Conservation (phyloP, 495 filamentous ascomycete genomes). For the Polyplosphaeria fusca region DNA sequence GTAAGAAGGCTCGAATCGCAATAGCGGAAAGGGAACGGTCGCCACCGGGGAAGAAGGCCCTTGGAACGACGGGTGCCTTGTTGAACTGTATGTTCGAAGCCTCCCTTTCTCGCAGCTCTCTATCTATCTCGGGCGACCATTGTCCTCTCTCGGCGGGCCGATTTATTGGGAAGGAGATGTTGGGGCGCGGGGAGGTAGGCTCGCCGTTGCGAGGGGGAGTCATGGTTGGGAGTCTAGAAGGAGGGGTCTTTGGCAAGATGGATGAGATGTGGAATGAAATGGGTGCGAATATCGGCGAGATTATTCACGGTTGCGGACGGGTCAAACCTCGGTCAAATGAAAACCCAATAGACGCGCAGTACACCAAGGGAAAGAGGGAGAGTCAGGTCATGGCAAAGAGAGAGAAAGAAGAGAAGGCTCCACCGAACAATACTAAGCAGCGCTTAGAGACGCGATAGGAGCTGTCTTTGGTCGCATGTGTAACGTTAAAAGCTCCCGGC, state of each 20-base stretch:
- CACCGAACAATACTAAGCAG: no score
- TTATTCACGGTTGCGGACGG: no score
- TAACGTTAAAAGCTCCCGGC: no score
- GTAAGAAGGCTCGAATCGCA: conserved; percentile 65
- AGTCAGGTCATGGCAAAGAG: conserved; percentile 3
- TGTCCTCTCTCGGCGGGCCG: conserved; percentile 14
- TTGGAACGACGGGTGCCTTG: conserved; percentile 4
- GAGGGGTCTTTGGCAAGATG: no score
- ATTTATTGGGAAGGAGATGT: conserved; percentile 31
- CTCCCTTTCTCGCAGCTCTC: conserved; percentile 24
- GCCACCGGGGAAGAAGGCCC: conserved; percentile 32
- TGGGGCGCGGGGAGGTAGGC: conserved; percentile 19
- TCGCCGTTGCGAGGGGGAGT: not conserved
- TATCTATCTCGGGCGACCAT: conserved; percentile 29
- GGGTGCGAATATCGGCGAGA: no score
- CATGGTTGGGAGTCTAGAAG: no score
- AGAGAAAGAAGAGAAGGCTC: not conserved
- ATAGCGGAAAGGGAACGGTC: conserved; percentile 68
- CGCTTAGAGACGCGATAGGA: no score
- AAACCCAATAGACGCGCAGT: no score
- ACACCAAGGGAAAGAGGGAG: not conserved
- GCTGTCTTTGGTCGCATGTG: no score
- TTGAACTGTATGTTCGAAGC: conserved; percentile 15
- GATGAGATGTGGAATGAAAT: not conserved
- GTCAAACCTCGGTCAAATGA: no score